Conservation (phyloP, 2,329 filamentous ascomycete genomes). For the Sordariomycetes sp. region DNA sequence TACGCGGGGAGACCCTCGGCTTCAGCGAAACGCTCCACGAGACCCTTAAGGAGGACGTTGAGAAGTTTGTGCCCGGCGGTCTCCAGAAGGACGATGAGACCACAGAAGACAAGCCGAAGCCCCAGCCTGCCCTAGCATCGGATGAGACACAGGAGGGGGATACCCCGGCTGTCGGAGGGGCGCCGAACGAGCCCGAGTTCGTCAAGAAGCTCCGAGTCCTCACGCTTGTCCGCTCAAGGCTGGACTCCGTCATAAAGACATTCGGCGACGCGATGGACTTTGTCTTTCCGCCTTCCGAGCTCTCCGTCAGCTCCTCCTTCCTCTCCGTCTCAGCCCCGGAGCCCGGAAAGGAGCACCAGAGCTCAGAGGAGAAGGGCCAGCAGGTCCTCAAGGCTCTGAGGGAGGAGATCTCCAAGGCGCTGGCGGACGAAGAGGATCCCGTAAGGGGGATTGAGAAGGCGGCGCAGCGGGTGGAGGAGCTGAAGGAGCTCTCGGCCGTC, state of each 20-base stretch:
- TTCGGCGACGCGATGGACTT: constrained; percentile 97
- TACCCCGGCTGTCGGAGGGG: constrained; percentile 6
- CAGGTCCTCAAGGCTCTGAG: constrained; percentile 62
- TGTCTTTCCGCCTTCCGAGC: constrained; percentile 77
- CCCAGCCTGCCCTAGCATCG: neutral
- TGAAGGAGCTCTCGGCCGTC: constrained; percentile 65
- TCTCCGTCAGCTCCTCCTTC: constrained; percentile 75
- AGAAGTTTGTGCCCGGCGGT: constrained; percentile 55
- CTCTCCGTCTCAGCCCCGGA: constrained; percentile 85
- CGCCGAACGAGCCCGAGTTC: constrained; percentile 45
- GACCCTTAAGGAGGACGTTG: constrained; percentile 59
- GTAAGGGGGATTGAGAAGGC: constrained; percentile 65
- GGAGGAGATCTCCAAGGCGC: constrained; percentile 58
- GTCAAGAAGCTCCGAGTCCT: constrained; percentile 74
- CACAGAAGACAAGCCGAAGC: neutral
- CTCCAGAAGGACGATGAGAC: constrained; percentile 18
- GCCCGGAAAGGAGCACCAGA: constrained; percentile 49
- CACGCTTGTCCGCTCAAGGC: constrained; percentile 67
- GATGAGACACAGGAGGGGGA: constrained; percentile 9
- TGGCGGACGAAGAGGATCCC: constrained; percentile 46
- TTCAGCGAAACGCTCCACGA: constrained; percentile 70
- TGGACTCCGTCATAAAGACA: constrained; percentile 80
- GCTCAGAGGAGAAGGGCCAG: constrained; percentile 77
- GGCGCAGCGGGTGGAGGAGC: constrained; percentile 59
- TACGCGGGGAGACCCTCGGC: constrained; percentile 79